Conservation (phyloP, 2,329 filamentous ascomycete species). For the Sporothrix inflata region DNA sequence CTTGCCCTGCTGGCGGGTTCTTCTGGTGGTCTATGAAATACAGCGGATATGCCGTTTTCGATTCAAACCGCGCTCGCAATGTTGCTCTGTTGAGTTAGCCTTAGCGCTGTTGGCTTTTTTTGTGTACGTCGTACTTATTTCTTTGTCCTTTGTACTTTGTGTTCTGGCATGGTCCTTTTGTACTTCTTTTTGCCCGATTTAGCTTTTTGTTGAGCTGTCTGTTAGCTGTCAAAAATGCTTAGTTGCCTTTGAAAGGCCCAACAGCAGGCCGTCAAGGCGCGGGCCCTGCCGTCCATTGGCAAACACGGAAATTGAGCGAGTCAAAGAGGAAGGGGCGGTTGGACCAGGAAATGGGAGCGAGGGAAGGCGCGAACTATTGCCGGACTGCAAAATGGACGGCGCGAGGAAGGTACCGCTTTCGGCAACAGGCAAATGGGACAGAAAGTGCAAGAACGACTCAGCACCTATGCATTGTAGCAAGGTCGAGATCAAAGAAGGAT, state of each 20-base stretch:
- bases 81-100: conserved; percentile 24
- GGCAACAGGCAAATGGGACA: not conserved
- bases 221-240: conserved; percentile 7
- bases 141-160: conserved; percentile 18
- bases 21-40: not conserved
- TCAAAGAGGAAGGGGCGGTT: not conserved
- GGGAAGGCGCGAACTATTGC: not conserved
- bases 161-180: not conserved
- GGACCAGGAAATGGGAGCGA: not conserved
- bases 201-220: not conserved
- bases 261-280: not conserved
- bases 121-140: not conserved
- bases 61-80: not conserved
- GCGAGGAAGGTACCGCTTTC: not conserved
- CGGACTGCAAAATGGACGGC: not conserved
- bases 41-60: not conserved
- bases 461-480: not conserved
- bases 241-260: not conserved
- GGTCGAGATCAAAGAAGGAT: too few relatives aligned
- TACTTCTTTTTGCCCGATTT: not conserved
- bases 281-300: conserved; percentile 17
- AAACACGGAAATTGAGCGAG: not conserved
- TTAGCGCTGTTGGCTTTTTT: conserved; percentile 23
- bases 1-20: not conserved
- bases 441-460: not conserved